These are phyloP conservation scores for Artemisia argyi DNA, from an alignment of 129 eudicot species.

Conservation along the genomic window DNA sequence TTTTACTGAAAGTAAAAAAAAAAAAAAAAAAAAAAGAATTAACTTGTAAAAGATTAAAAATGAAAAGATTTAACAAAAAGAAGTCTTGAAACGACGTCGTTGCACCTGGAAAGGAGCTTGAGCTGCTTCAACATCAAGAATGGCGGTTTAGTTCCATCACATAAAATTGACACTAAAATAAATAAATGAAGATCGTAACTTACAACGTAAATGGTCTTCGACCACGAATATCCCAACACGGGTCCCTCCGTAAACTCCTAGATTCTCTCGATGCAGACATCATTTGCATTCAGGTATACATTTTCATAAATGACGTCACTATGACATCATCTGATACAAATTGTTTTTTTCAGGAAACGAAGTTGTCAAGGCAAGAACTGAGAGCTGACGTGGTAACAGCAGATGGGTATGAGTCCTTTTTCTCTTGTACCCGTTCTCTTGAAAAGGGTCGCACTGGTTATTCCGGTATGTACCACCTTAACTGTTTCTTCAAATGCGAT, in stretches of 20 bases:
- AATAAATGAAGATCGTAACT: conserved; percentile 83
- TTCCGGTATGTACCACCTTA: conserved; percentile 52
- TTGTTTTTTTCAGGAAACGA: conserved; percentile 52
- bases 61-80: no score
- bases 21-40: no score
- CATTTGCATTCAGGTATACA: conserved; percentile 54
- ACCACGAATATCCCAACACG: conserved; percentile 81
- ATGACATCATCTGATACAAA: no score
- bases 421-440: conserved; percentile 82
- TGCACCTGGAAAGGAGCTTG: no score
- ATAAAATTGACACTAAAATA: no score
- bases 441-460: conserved; percentile 82
- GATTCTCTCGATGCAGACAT: conserved; percentile 89
- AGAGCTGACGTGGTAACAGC: conserved; percentile 85
- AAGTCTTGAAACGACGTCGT: no score
- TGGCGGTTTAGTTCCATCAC: no score
- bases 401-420: conserved; percentile 92
- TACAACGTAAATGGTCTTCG: conserved; percentile 93
- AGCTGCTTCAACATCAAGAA: no score
- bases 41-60: no score
- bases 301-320: no score
- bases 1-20: no score
- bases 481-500: background rate
- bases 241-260: conserved; percentile 88
- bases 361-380: conserved; percentile 76